These are phyloP conservation scores for Cyclostephanos tholiformis DNA, from an alignment of 108 stramenopile genomes.

Conservation along the genomic window DNA sequence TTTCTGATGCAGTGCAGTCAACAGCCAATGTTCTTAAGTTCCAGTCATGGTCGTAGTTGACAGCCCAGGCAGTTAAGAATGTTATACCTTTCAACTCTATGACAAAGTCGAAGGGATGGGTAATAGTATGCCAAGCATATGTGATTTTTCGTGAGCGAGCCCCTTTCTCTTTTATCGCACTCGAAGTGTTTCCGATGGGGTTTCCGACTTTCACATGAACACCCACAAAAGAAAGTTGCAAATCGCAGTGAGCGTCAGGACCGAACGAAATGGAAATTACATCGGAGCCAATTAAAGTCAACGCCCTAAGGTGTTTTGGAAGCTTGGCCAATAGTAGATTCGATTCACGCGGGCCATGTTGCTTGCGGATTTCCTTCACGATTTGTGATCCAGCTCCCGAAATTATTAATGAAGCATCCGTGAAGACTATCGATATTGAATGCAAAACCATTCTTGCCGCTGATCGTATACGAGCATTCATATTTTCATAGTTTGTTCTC, in stretches of 20 bases:
- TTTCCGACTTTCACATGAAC: constrained; percentile 38
- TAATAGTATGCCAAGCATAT: constrained; percentile 35
- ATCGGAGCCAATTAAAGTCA: constrained; percentile 33
- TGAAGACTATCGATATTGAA: constrained; percentile 21
- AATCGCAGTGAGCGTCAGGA: constrained; percentile 34
- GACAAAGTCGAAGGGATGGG: constrained; percentile 27
- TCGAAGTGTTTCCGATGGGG: not conserved
- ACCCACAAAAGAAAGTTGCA: constrained; percentile 29
- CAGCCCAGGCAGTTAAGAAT: constrained; percentile 24
- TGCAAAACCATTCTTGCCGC: constrained; percentile 13
- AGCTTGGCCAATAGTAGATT: constrained; percentile 41
- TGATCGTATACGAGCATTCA: constrained; percentile 24
- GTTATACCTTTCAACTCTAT: constrained; percentile 36
- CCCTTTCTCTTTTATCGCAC: not conserved
- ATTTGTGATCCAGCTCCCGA: constrained; percentile 39
- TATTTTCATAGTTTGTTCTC: constrained; percentile 33
- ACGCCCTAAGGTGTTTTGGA: constrained; percentile 18
- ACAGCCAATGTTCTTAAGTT: constrained; percentile 14
- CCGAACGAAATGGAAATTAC: constrained; percentile 27
- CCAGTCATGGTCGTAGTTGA: constrained; percentile 48
- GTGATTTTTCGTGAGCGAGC: not conserved
- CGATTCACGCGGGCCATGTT: constrained; percentile 22
- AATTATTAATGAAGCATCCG: constrained; percentile 36
- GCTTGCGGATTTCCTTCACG: constrained; percentile 26
- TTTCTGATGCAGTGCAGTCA: constrained; percentile 18